phyloP scores from a whole-genome alignment of 106 monocot genomes.

The Dioscorea dumetorum region DNA sequence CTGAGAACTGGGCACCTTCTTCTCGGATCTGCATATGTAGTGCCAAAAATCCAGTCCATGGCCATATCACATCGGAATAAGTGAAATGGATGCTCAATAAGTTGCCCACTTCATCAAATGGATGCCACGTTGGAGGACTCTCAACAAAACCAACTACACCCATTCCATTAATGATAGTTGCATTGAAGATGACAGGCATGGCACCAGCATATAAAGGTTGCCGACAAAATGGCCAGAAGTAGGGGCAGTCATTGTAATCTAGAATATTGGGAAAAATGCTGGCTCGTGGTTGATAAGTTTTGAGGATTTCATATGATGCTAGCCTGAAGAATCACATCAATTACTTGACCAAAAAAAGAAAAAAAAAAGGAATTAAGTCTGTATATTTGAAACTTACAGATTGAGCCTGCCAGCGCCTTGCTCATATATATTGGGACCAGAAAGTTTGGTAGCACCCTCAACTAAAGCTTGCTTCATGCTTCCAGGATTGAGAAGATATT shows the following conservation, averaged over 20 bases:
- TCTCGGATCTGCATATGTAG: conserved; percentile 92
- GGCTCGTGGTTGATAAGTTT: conserved; percentile 74
- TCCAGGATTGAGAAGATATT: conserved; percentile 82
- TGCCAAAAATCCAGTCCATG: conserved; percentile 92
- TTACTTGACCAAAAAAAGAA: conserved; percentile 9
- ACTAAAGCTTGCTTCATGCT: conserved; percentile 99
- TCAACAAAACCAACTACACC: conserved; percentile 82
- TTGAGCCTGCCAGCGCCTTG: conserved; percentile 91
- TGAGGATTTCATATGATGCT: conserved; percentile 81
- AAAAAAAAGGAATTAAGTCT: not conserved
- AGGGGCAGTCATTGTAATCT: conserved; percentile 91
- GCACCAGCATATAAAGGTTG: conserved; percentile 92
- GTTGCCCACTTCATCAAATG: conserved; percentile 85
- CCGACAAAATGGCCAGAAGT: conserved; percentile 93
- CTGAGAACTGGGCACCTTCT: conserved; percentile 85
- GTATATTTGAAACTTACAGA: conserved; percentile 58
- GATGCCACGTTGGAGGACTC: conserved; percentile 66
- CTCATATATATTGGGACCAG: conserved; percentile 90
- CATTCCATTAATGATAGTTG: conserved; percentile 97
- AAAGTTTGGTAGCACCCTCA: conserved; percentile 86
- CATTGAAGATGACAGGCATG: conserved; percentile 96
- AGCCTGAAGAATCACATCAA: conserved; percentile 28
- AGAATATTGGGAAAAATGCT: conserved; percentile 85
- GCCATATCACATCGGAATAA: conserved; percentile 96
- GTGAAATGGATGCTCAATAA: conserved; percentile 76